Percentiles rank a stretch among this genome's conserved stretches.
These are phyloP conservation scores for Coemansia umbellata DNA, from an alignment of 192 early-diverging fungal genomes.

Conservation along the genomic window DNA sequence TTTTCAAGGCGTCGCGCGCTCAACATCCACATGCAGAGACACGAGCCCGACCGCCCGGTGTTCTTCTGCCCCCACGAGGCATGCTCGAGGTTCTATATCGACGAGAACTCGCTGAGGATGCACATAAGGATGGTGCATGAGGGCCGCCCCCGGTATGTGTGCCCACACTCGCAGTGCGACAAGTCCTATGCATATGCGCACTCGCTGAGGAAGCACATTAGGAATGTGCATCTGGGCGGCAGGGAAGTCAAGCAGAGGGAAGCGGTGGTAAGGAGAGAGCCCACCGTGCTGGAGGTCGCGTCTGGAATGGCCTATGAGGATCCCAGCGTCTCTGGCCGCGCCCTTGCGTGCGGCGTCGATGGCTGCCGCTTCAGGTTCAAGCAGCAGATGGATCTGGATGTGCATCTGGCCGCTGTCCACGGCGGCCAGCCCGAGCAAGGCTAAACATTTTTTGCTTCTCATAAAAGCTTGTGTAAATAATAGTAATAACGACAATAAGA, in stretches of 20 bases:
- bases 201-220: constrained; percentile 21
- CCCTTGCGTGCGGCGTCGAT: constrained; percentile 13
- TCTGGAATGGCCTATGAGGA: constrained; percentile 45
- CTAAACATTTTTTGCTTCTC: background rate
- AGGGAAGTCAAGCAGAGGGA: background rate
- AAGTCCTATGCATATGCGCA: constrained; percentile 28
- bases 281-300: constrained; percentile 24
- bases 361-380: constrained; percentile 41
- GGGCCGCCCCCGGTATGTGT: constrained; percentile 12
- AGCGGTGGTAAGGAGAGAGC: background rate
- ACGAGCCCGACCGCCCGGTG: constrained; percentile 25
- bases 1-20: constrained; percentile 31
- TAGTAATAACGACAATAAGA: background rate
- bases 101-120: constrained; percentile 13
- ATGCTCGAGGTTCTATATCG: constrained; percentile 44
- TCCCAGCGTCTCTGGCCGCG: constrained; percentile 31
- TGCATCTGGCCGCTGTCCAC: constrained; percentile 30
- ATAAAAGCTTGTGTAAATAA: background rate
- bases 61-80: constrained; percentile 30
- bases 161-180: constrained; percentile 19
- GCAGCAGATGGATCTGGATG: constrained; percentile 25
- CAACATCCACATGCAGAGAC: constrained; percentile 23
- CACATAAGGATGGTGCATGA: constrained; percentile 39
- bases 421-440: background rate
- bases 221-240: background rate